Evolutionary conservation across 108 stramenopile genomes (phyloP).

Genomic region (Stephanodiscus minutulus): DNA sequence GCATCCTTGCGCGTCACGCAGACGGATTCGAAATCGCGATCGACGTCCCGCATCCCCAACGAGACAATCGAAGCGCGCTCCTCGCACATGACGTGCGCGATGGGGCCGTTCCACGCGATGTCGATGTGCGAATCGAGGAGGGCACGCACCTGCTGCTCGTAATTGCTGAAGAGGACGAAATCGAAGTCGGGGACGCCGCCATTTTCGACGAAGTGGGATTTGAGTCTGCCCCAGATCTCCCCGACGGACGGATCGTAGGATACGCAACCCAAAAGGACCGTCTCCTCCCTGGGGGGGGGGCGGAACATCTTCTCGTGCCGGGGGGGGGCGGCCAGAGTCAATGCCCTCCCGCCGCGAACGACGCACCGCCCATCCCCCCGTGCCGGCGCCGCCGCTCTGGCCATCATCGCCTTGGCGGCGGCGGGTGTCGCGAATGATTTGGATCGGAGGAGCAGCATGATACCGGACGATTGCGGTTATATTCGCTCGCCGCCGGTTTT

Average conservation of each 20-base stretch:
- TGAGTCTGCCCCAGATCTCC: not conserved
- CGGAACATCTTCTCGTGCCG: no score
- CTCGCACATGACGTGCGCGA: constrained; percentile 47
- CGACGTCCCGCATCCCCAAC: constrained; percentile 47
- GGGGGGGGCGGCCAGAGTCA: no score
- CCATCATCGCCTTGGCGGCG: no score
- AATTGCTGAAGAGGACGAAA: constrained; percentile 36
- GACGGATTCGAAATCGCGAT: constrained; percentile 39
- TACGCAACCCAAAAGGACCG: no score
- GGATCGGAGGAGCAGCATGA: no score
- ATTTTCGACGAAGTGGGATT: not conserved
- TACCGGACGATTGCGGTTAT: no score
- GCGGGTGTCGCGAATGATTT: no score
- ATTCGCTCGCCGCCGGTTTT: no score
- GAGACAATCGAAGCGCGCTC: not conserved
- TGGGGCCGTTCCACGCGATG: constrained; percentile 40
- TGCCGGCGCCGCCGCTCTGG: no score
- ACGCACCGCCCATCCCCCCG: no score
- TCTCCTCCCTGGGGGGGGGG: no score
- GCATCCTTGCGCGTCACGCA: not conserved
- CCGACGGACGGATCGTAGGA: not conserved
- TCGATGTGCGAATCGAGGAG: constrained; percentile 16
- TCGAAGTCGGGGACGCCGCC: constrained; percentile 18
- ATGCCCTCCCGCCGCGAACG: no score
- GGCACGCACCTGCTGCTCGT: constrained; percentile 35